Evolutionary conservation across 768 basidiomycete species (phyloP).

Genomic region (Suillus subluteus): DNA sequence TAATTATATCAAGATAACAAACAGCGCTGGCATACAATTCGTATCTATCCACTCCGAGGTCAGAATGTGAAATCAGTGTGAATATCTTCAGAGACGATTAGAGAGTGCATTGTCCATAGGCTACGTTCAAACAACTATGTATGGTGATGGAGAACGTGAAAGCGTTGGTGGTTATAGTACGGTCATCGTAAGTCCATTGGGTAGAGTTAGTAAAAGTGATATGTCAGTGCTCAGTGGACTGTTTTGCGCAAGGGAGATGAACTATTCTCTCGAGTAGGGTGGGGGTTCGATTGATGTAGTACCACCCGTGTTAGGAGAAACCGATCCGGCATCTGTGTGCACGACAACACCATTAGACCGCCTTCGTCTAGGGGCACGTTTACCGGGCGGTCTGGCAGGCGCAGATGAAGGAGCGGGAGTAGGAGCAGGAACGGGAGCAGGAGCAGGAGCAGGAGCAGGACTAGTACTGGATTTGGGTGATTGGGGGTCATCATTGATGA

Average conservation of each 20-base stretch:
- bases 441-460: neutral
- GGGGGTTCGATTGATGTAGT: slow-evolving; percentile 21
- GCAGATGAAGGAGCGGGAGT: slow-evolving; percentile 1
- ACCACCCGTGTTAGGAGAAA: slow-evolving; percentile 9
- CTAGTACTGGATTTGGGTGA: slow-evolving; percentile 20
- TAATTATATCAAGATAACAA: neutral
- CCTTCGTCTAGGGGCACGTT: slow-evolving; percentile 2
- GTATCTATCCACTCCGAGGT: neutral
- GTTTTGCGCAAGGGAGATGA: neutral
- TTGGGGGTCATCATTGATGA: slow-evolving; percentile 28
- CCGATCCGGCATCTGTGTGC: slow-evolving; percentile 32
- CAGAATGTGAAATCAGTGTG: slow-evolving; percentile 1
- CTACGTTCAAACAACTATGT: slow-evolving; percentile 16
- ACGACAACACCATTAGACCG: slow-evolving; percentile 21
- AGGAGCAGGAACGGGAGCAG: neutral
- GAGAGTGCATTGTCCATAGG: slow-evolving; percentile 21
- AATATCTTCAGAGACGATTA: slow-evolving; percentile 11
- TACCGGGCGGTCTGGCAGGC: neutral
- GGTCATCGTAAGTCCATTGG: slow-evolving; percentile 15
- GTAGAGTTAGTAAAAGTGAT: neutral
- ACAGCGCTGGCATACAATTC: neutral
- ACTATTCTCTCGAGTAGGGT: slow-evolving; percentile 24
- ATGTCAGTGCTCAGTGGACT: neutral
- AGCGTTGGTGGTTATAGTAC: slow-evolving; percentile 11
- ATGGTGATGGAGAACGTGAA: slow-evolving; percentile 13